Base-by-base conservation (phyloP, 108 stramenopile species). In the Seminavis robusta region DNA sequence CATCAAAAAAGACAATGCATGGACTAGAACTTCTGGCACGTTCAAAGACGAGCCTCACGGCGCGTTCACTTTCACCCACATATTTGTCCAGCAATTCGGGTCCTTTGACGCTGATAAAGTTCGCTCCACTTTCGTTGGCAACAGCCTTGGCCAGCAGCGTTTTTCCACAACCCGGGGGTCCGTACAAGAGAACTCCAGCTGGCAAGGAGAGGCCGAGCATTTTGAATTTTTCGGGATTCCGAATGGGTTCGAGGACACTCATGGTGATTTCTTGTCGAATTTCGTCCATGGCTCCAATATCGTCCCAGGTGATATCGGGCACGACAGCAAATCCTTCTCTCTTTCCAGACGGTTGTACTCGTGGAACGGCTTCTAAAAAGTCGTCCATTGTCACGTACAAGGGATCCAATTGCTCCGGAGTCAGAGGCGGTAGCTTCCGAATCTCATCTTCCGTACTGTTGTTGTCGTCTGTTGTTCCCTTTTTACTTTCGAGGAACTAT, bases 271-370 rank as follows among this genome's bases (percentile, higher is more conserved):
- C 99, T 63, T 97, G 97, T 0, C 99, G 91, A 34, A 98, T 89
- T 38, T 65, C 49, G 27, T 74, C 52, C 25, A 95, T 57, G 7
- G 90, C 90, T 33, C 99, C 99, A 56, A 99, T 90, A 59, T 98
- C 97, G 53, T 82, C 73, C 99, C 99, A 99, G 0, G 90, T 84
- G 3, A 98, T 98, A 65, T 92, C 95, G 0, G 99, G 99, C 33
- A 96, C 96, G 2, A 94, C 96, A 13, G 99, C 97, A 71, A 99
- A 99, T 38, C 99, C 99, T 63, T 99, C 99, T 28, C 99, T 83
- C 68, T 97, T 98, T 6, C 96, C 90, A 5, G 91, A 90, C 3
- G 99, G 99, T 62, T 99, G 99, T 3, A 99, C 96, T 27, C 80
- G 83, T 6, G 95, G 92, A 28, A 97, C 69, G 10, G 98, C 98